A percentile compares a stretch with the other conserved stretches of the same genome.
These are phyloP conservation scores for Butyriboletus appendiculatus DNA, from an alignment of 1,284 basidiomycete genomes.

Conservation along the genomic window DNA sequence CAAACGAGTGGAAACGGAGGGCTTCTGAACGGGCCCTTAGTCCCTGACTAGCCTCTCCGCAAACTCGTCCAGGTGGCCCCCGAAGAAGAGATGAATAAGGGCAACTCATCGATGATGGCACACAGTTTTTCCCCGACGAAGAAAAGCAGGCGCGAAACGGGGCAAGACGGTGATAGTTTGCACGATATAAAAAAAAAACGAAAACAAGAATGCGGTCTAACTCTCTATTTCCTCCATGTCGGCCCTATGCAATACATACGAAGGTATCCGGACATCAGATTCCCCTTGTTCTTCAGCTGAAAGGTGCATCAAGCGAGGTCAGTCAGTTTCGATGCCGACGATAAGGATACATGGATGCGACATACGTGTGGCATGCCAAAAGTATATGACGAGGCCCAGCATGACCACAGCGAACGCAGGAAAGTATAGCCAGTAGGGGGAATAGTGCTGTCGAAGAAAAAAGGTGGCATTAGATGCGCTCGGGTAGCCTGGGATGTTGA, in stretches of 20 bases:
- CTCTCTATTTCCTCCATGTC: conserved; percentile 19
- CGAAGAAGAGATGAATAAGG: too few species aligned
- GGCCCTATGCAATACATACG: conserved; percentile 7
- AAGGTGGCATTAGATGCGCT: not conserved
- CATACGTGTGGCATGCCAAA: conserved; percentile 79
- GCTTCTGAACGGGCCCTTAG: too few species aligned
- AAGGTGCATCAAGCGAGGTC: not conserved
- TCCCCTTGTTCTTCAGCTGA: conserved; percentile 32
- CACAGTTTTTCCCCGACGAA: too few species aligned
- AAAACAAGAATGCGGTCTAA: conserved; percentile 1
- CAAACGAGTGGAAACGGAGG: too few species aligned
- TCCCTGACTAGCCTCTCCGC: too few species aligned
- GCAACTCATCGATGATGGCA: too few species aligned
- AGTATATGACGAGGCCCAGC: conserved; percentile 72
- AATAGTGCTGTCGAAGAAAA: conserved; percentile 56
- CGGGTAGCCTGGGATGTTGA: not conserved
- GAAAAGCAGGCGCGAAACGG: too few species aligned
- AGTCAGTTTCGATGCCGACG: not conserved
- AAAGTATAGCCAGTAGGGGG: conserved; percentile 85
- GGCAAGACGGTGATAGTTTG: not conserved
- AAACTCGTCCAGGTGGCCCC: too few species aligned
- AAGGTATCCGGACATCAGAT: conserved; percentile 27
- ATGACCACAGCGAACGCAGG: conserved; percentile 70
- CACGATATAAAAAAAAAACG: not conserved
- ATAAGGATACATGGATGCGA: conserved; percentile 12